Evolutionary conservation across 768 basidiomycete genomes (phyloP).

Genomic region (Lactifluus pinguis): DNA sequence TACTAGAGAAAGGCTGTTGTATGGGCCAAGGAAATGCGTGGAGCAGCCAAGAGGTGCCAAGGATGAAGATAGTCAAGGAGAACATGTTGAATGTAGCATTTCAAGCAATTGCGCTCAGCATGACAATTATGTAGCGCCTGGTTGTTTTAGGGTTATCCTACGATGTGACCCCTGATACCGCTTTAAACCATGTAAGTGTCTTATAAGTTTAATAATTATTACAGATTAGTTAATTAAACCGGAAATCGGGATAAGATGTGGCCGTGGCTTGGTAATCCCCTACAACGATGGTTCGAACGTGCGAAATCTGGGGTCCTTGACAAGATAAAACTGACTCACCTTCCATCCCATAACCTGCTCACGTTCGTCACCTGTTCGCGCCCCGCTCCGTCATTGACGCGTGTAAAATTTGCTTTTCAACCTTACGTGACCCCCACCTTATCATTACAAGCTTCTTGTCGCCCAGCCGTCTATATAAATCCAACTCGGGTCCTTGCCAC

Average conservation of each 20-base stretch:
- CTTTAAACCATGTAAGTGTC: neutral
- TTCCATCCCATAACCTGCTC: neutral
- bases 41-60: neutral
- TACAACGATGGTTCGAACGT: conserved; percentile 7
- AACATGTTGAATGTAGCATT: conserved; percentile 8
- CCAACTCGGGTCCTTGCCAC: neutral
- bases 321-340: conserved; percentile 7
- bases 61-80: neutral
- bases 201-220: neutral
- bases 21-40: neutral
- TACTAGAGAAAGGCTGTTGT: conserved; percentile 13
- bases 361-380: conserved; percentile 15
- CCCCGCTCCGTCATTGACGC: conserved; percentile 1
- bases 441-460: neutral
- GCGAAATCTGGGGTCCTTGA: conserved; percentile 9
- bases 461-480: neutral
- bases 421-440: neutral
- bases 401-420: neutral
- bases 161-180: neutral
- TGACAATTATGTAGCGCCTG: neutral
- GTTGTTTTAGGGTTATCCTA: neutral
- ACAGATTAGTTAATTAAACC: neutral
- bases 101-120: neutral
- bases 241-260: neutral
- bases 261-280: neutral